These are phyloP conservation scores for Aphanomyces cochlioides DNA, from an alignment of 352 stramenopile species.

Conservation along the genomic window DNA sequence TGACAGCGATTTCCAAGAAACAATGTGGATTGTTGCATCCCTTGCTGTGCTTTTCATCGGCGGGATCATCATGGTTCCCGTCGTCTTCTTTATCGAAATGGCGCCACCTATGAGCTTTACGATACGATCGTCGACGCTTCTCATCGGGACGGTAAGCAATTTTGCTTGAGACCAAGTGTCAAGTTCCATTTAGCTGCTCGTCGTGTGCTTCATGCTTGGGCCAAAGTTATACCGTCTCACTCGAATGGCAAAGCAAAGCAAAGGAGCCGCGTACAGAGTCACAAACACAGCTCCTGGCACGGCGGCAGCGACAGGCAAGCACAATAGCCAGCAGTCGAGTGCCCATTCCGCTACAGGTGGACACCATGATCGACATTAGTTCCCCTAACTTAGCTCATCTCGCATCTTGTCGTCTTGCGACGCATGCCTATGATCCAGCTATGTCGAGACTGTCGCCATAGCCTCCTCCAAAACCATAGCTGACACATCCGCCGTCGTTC, in stretches of 20 bases:
- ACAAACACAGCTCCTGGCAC: too few relatives aligned
- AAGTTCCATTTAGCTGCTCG: background rate
- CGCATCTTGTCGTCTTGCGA: too few relatives aligned
- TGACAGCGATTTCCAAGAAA: slow-evolving; percentile 64
- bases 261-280: too few relatives aligned
- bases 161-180: background rate
- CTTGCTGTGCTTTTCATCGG: slow-evolving; percentile 47
- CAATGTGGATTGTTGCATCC: slow-evolving; percentile 58
- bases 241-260: background rate
- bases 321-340: too few relatives aligned
- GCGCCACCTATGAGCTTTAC: slow-evolving; percentile 40
- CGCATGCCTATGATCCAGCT: too few relatives aligned
- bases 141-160: slow-evolving; percentile 38
- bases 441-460: too few relatives aligned
- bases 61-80: slow-evolving; percentile 44
- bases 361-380: too few relatives aligned
- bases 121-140: slow-evolving; percentile 34
- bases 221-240: slow-evolving; percentile 26
- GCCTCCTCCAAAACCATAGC: too few relatives aligned
- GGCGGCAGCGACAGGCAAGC: too few relatives aligned
- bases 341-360: too few relatives aligned
- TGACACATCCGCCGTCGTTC: too few relatives aligned
- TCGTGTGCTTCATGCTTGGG: slow-evolving; percentile 16
- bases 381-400: too few relatives aligned
- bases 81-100: slow-evolving; percentile 52